These are phyloP conservation scores for Prunus yedoensis DNA, from an alignment of 331 rosid species.

Conservation along the genomic window DNA sequence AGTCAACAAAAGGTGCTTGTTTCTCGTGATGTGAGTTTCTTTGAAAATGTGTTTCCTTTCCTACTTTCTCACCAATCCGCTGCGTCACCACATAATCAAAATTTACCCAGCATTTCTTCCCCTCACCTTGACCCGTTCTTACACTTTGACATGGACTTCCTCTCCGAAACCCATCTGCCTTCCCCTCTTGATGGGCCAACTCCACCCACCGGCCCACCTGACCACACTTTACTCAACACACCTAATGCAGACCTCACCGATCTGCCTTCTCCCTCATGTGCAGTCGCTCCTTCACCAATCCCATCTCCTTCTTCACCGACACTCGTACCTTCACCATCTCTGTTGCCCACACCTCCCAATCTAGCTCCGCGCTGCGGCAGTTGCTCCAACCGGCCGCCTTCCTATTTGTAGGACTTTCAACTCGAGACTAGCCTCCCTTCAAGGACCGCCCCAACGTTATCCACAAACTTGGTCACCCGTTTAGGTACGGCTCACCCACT, in stretches of 20 bases:
- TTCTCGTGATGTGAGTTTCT: too few species aligned
- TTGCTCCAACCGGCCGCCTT: too few species aligned
- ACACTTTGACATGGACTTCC: neutral
- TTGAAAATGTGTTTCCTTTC: neutral
- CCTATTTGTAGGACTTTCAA: too few species aligned
- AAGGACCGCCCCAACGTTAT: too few species aligned
- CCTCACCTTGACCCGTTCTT: neutral
- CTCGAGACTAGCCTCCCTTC: too few species aligned
- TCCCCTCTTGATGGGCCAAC: neutral
- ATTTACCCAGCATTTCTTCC: neutral
- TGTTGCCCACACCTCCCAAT: too few species aligned
- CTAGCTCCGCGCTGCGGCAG: too few species aligned
- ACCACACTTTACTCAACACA: neutral
- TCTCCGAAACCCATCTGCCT: neutral
- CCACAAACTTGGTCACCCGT: too few species aligned
- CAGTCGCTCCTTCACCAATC: neutral
- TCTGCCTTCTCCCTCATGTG: neutral
- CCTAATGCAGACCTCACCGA: neutral
- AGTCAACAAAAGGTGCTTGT: too few species aligned
- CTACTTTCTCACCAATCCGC: neutral
- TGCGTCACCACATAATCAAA: neutral
- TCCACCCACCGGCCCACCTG: neutral
- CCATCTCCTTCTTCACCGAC: too few species aligned
- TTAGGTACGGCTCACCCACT: too few species aligned
- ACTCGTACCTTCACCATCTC: rapidly evolving